phyloP scores from a whole-genome alignment of 1,139 yeast species.

The Scheffersomyces cryptocercus region DNA sequence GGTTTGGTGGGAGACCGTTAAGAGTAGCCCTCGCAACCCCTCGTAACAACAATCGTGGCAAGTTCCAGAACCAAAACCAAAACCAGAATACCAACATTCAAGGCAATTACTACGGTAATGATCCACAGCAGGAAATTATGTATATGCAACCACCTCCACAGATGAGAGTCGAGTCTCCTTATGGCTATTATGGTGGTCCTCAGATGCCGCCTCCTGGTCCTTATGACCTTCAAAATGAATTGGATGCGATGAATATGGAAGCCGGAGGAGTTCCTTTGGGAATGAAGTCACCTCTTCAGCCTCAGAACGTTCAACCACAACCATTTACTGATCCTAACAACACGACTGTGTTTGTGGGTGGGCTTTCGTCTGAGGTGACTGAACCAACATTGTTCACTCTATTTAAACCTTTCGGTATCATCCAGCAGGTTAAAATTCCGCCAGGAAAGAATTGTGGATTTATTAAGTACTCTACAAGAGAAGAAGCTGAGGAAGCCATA shows the following conservation, averaged over 20 bases:
- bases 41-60: slow-evolving; percentile 22
- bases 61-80: slow-evolving; percentile 1
- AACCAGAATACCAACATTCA: background rate
- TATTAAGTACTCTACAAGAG: slow-evolving; percentile 76
- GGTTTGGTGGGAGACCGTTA: slow-evolving; percentile 74
- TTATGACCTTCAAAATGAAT: background rate
- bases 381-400: slow-evolving; percentile 74
- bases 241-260: background rate
- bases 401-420: slow-evolving; percentile 83
- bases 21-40: slow-evolving; percentile 74
- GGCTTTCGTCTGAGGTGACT: slow-evolving; percentile 70
- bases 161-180: slow-evolving; percentile 4
- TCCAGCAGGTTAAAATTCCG: slow-evolving; percentile 84
- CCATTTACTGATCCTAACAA: slow-evolving; percentile 72
- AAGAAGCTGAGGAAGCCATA: slow-evolving; percentile 88
- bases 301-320: slow-evolving; percentile 6
- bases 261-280: background rate
- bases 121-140: slow-evolving; percentile 6
- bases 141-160: slow-evolving; percentile 6
- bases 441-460: slow-evolving; percentile 94
- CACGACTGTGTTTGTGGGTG: slow-evolving; percentile 95
- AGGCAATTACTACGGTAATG: slow-evolving; percentile 1
- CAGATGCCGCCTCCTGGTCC: slow-evolving; percentile 3
- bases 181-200: slow-evolving; percentile 3
- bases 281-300: slow-evolving; percentile 5